Evolutionary conservation across 306 rosid species (phyloP), one percentile per base, ranked within the genome.

Genomic region (Argentina anserina): DNA sequence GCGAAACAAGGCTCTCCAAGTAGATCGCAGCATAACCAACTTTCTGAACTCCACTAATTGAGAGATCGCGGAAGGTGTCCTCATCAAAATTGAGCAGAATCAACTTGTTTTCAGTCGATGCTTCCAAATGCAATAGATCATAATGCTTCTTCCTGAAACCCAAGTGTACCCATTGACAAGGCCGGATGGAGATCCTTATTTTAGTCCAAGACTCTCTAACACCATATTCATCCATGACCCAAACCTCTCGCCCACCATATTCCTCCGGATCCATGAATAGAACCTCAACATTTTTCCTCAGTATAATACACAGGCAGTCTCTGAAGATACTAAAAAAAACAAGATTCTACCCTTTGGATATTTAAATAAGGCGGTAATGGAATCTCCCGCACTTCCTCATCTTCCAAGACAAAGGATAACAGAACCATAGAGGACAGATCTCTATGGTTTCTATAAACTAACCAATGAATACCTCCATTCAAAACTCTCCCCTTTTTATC

Each of bases 1-100:
- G 34, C 10, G 62, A 56, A 56, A 56, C 34, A 0, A 56, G 62
- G 62, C 62, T 56, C 62, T 56, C 62, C 62, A 56, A 56, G 62
- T 56, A 56, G 18, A 56, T 18, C 34, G 1, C 20, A 56, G 0
- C 34, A 56, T 9, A 26, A 56, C 14, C 34, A 26, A 55, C 62
- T 11, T 56, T 0, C 4, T 5, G 0, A 56, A 56, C 62, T 56
- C 62, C 62, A 49, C 11, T 23, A 56, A 56, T 4, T 12, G 62
- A 25, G 1, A 56, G 2, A 23, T 3, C 26, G 5, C 7, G 9
- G 26, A 56, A 25, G 33, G 6, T 25, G 3, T 12, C 18, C 13
- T 26, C 15, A 10, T 56, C 62, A 25, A 25, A 56, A 26, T 56
- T 26, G 34, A 2, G 14, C 34, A 56, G 29, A 25, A 25, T 8